Conservation (phyloP, 2,329 filamentous ascomycete species). For the Tolypocladium nubicola region DNA sequence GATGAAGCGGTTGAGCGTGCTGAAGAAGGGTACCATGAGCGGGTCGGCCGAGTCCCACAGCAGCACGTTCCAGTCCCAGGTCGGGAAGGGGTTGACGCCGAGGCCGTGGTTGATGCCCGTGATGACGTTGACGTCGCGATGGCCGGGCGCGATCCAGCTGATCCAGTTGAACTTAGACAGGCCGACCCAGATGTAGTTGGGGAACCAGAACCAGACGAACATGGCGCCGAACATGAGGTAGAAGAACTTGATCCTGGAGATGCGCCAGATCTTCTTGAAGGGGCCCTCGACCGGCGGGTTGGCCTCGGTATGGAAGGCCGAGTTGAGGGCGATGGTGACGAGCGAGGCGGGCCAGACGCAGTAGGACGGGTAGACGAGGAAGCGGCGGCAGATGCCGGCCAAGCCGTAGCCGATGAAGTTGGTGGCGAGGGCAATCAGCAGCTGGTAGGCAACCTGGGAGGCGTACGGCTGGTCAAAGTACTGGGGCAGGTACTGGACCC, state of each 20-base stretch:
- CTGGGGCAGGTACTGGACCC: conserved; percentile 39
- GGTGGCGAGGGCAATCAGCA: conserved; percentile 43
- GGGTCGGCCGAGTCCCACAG: conserved; percentile 32
- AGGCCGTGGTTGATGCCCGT: conserved; percentile 34
- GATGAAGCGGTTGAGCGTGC: conserved; percentile 51
- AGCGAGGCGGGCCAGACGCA: conserved; percentile 48
- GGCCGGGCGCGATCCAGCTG: conserved; percentile 41
- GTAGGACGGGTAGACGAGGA: conserved; percentile 44
- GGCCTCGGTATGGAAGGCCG: conserved; percentile 38
- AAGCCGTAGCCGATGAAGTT: conserved; percentile 51
- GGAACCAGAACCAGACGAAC: conserved; percentile 51
- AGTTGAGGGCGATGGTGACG: conserved; percentile 43
- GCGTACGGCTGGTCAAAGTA: conserved; percentile 46
- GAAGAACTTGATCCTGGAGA: conserved; percentile 43
- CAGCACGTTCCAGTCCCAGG: conserved; percentile 37
- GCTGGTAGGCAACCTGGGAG: conserved; percentile 40
- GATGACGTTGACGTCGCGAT: conserved; percentile 29
- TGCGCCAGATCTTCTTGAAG: conserved; percentile 30
- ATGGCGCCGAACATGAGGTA: conserved; percentile 36
- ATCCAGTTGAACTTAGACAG: conserved; percentile 46
- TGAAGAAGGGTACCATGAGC: conserved; percentile 42
- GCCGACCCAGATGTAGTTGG: conserved; percentile 41
- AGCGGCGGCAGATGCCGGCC: conserved; percentile 42
- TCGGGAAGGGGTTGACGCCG: conserved; percentile 34
- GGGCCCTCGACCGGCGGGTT: conserved; percentile 30